A percentile compares a stretch with the other conserved stretches of the same genome.
Conservation (phyloP, 73 alveolate species). For the Stentor coeruleus region DNA sequence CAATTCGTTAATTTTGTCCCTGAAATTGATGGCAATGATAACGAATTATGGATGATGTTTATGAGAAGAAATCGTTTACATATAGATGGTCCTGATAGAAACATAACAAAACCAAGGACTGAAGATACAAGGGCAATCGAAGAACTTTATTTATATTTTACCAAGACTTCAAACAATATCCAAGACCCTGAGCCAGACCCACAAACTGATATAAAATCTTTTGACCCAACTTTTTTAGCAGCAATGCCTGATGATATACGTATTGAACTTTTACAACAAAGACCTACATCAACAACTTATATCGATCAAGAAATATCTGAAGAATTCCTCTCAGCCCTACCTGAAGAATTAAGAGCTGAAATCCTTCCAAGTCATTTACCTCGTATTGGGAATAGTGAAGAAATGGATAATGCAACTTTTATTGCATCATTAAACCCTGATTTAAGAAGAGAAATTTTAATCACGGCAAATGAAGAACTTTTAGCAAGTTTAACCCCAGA, state of each 20-base stretch:
- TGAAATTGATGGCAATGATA: neutral
- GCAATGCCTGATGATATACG: no score
- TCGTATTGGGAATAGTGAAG: no score
- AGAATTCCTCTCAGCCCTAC: neutral
- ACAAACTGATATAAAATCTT: no score
- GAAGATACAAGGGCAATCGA: no score
- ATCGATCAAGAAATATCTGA: neutral
- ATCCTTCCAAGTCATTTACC: neutral
- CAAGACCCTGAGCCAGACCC: no score
- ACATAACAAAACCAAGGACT: no score
- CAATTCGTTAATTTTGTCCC: neutral
- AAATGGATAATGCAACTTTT: slow-evolving; percentile 64
- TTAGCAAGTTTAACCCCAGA: slow-evolving; percentile 48
- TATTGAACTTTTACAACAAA: no score
- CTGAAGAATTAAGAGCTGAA: neutral
- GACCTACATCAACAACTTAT: neutral
- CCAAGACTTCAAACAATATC: no score
- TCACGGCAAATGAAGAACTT: slow-evolving; percentile 40
- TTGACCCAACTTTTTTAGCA: no score
- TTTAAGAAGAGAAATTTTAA: slow-evolving; percentile 52
- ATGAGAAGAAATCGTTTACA: neutral
- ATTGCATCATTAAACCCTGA: slow-evolving; percentile 48
- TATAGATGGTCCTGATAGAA: neutral
- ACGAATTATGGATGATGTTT: neutral
- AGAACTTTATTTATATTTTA: no score